Base-by-base conservation (phyloP, 129 eudicot genomes). In the Lactuca sativa region DNA sequence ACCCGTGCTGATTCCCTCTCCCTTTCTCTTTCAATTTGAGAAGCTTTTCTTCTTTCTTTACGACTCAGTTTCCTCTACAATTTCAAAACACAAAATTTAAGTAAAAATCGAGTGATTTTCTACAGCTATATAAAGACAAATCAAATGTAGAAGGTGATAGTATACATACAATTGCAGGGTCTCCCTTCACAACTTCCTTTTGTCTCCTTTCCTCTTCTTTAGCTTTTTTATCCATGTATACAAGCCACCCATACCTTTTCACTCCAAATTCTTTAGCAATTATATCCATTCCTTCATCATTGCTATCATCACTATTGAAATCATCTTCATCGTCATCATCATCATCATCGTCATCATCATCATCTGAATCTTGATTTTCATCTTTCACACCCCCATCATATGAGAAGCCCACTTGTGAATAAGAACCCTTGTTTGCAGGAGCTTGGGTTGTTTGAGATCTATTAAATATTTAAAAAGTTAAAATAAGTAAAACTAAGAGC, bases 181-280 rank as follows among this genome's bases (percentile, higher is more conserved):
- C 99, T 71, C 99, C 99, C 76, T 90, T 93, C 76, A 93, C 87
- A 30, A 85, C 83, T 87, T 93, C 97, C 70, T 90, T 90, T 77
- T 93, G 99, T 82, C 87, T 93, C 81, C 82, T 87, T 82, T 82
- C 95, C 80, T 93, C 99, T 77, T 90, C 97, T 74, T 93, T 93
- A 38, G 97, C 95, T 89, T 83, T 93, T 75, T 93, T 93, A 75
- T 93, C 99, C 99, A 87, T 93, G 79, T 82, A 93, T 7, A 90
- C 93, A 60, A 93, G 95, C 99, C 99, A 93, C 70, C 99, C 99
- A 64, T 87, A 93, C 77, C 99, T 85, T 83, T 93, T 93, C 78
- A 93, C 99, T 32, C 99, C 99, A 80, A 82, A 90, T 25, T 93
- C 99, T 70, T 90, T 93, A 11, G 99, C 99, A 73, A 93, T 93